These are phyloP conservation scores for Tetrapyrgos nigripes DNA, from an alignment of 1,284 basidiomycete species.

Conservation along the genomic window DNA sequence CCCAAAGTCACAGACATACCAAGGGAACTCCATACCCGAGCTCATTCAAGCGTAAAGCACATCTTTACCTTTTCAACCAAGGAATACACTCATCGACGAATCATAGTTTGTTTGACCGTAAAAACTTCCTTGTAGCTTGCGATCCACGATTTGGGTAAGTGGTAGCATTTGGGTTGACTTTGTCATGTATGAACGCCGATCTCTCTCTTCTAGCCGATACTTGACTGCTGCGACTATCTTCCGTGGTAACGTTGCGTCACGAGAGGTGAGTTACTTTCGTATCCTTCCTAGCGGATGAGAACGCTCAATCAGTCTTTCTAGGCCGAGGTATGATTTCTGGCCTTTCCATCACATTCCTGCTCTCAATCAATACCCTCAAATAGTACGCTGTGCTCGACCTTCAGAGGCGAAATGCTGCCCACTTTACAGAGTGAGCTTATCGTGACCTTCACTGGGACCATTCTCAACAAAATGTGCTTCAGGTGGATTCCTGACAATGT, in stretches of 20 bases:
- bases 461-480: constrained; percentile 8
- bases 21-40: constrained; percentile 69
- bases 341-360: constrained; percentile 4
- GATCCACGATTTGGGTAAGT: constrained; percentile 80
- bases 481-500: constrained; percentile 90
- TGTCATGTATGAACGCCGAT: constrained; percentile 5
- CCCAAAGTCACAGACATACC: constrained; percentile 66
- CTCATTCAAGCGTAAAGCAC: constrained; percentile 66
- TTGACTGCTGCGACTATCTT: constrained; percentile 89
- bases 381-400: constrained; percentile 58
- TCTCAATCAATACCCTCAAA: neutral
- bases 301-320: constrained; percentile 36
- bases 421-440: constrained; percentile 77
- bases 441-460: neutral
- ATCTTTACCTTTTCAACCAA: neutral
- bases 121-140: constrained; percentile 84
- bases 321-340: constrained; percentile 58
- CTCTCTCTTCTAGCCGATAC: constrained; percentile 62
- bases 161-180: constrained; percentile 5
- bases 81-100: constrained; percentile 2
- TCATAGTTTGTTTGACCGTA: constrained; percentile 78
- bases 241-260: constrained; percentile 81
- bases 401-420: constrained; percentile 73
- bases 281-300: constrained; percentile 35
- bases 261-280: constrained; percentile 66